Evolutionary conservation across 2,329 filamentous ascomycete species (phyloP), one percentile per base, ranked within the genome.

Genomic region (Rosellinia necatrix): DNA sequence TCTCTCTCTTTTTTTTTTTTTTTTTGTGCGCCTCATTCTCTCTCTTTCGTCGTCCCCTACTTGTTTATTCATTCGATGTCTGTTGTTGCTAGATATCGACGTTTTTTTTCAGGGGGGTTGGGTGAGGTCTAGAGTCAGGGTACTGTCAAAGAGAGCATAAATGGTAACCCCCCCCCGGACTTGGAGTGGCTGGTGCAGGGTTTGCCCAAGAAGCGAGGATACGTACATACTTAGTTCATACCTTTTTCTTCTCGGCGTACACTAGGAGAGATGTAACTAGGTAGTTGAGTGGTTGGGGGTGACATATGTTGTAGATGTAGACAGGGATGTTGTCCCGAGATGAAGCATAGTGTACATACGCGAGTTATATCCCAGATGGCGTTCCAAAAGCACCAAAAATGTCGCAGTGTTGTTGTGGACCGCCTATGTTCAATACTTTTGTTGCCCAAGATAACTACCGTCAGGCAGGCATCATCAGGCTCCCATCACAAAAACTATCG

Each of bases 151-250:
- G n/a, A n/a, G n/a, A n/a, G n/a, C n/a, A n/a, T n/a, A n/a, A n/a
- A n/a, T n/a, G n/a, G n/a, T n/a, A n/a, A n/a, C n/a, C n/a, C n/a
- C n/a, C n/a, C 41, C 47, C 34, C 24, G 44, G 47, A 49, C 32
- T 38, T 49, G 38, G 22, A 43, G 32, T 21, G 27, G 38, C 38
- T 25, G 9, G 38, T 43, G 38, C 48, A 51, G 34, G 46, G 30
- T 47, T 38, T 48, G 13, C 34, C 9, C 17, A 38, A 19, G 38
- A 55, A 55, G 44, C 44, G 40, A 55, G 32, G n/a, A n/a, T n/a
- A n/a, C n/a, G n/a, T n/a, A n/a, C n/a, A n/a, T n/a, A n/a, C n/a
- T n/a, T n/a, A n/a, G n/a, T n/a, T n/a, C 44, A 30, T 44, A 46
- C 40, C 15, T 24, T 38, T 6, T 21, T 34, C 22, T 40, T 32